Evolutionary conservation across 2,329 filamentous ascomycete genomes (phyloP).

Genomic region (Alternaria atra): DNA sequence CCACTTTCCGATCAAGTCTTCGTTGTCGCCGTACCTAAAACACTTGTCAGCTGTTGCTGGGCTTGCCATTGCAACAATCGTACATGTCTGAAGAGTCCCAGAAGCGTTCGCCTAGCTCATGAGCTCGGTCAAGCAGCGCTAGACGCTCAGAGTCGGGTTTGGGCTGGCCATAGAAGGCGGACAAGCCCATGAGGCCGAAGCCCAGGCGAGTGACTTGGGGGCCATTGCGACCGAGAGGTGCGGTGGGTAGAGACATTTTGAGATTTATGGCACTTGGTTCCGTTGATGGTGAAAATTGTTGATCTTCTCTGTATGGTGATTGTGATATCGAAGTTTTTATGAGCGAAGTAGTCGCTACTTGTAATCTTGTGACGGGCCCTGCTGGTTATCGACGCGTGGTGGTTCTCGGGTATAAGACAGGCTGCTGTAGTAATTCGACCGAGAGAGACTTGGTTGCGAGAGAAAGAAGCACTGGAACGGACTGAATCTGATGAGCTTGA

Average conservation of each 20-base stretch:
- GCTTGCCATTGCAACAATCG: neutral
- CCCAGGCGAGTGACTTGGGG: slow-evolving; percentile 62
- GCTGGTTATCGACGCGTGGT: neutral
- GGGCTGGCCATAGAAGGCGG: slow-evolving; percentile 57
- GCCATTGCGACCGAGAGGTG: slow-evolving; percentile 62
- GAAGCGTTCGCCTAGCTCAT: slow-evolving; percentile 59
- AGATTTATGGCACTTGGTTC: neutral
- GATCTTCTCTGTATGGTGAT: neutral
- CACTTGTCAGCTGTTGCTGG: neutral
- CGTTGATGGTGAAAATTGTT: neutral
- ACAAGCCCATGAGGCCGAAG: slow-evolving; percentile 64
- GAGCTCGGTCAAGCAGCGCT: slow-evolving; percentile 61
- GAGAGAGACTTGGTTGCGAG: neutral
- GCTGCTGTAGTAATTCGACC: neutral
- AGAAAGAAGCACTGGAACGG: neutral
- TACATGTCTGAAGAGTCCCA: slow-evolving; percentile 42
- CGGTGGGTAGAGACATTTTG: slow-evolving; percentile 52
- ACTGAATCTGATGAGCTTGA: neutral
- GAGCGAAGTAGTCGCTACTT: neutral
- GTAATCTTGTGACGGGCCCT: neutral
- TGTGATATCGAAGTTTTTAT: neutral
- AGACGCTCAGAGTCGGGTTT: slow-evolving; percentile 62
- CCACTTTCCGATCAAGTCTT: slow-evolving; percentile 48
- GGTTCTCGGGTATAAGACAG: neutral
- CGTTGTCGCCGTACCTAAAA: slow-evolving; percentile 42